These are phyloP conservation scores for Heliamphora pulchella DNA, from an alignment of 179 eudicot genomes.

Conservation along the genomic window DNA sequence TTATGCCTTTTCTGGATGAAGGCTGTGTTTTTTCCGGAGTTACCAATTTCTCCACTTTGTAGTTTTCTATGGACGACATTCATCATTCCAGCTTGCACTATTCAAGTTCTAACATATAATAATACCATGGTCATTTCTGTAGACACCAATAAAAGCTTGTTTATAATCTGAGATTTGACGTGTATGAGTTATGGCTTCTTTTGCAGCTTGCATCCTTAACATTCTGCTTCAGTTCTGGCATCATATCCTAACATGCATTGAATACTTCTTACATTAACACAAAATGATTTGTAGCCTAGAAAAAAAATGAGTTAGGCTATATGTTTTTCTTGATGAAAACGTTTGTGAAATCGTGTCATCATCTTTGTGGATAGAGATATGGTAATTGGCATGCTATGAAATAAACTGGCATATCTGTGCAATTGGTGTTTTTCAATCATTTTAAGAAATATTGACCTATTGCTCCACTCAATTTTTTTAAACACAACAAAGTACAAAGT, in stretches of 20 bases:
- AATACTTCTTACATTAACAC: neutral
- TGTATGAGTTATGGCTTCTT: neutral
- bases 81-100: neutral
- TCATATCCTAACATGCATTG: neutral
- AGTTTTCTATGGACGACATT: neutral
- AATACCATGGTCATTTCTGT: neutral
- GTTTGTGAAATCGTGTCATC: neutral
- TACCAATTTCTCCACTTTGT: neutral
- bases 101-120: no score
- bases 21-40: neutral
- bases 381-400: neutral
- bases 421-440: neutral
- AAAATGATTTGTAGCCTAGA: neutral
- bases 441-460: neutral
- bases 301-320: neutral
- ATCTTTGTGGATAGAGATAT: neutral
- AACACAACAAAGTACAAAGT: neutral
- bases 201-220: no score
- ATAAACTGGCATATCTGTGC: neutral
- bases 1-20: neutral
- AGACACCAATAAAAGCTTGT: no score
- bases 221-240: neutral
- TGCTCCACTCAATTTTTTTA: neutral
- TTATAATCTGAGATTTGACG: neutral
- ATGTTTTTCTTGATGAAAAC: neutral